Conservation (phyloP, 1,139 yeast genomes). For the Lodderomyces pseudojiufengensis region DNA sequence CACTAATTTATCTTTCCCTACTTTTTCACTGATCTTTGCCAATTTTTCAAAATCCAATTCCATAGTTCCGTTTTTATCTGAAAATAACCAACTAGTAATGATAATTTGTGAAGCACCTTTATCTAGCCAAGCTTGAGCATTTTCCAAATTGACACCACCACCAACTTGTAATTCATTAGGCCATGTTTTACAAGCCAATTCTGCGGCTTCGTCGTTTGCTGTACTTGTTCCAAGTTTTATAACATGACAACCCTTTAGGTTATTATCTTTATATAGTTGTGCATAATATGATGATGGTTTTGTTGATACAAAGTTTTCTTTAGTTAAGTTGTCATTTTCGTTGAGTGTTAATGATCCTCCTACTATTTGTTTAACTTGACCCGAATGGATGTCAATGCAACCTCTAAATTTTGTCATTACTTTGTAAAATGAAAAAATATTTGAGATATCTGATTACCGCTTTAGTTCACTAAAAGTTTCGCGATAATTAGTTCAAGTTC, state of each 20-base stretch:
- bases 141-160: constrained; percentile 77
- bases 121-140: constrained; percentile 73
- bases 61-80: constrained; percentile 36
- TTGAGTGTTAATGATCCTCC: constrained; percentile 70
- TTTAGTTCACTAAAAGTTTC: not conserved
- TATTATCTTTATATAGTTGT: constrained; percentile 54
- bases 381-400: constrained; percentile 91
- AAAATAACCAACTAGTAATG: constrained; percentile 89
- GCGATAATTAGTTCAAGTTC: too few species aligned
- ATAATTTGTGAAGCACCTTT: constrained; percentile 77
- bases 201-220: constrained; percentile 81
- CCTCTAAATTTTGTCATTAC: constrained; percentile 89
- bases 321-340: constrained; percentile 40
- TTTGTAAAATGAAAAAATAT: not conserved
- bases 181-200: constrained; percentile 71
- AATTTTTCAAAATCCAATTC: constrained; percentile 57
- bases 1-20: constrained; percentile 71
- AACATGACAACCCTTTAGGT: constrained; percentile 79
- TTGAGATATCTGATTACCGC: not conserved
- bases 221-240: constrained; percentile 78
- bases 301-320: constrained; percentile 78
- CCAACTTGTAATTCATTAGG: constrained; percentile 79
- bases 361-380: constrained; percentile 93
- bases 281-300: constrained; percentile 79
- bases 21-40: constrained; percentile 37